phyloP scores from a whole-genome alignment of 2,329 filamentous ascomycete species.

The Cryphonectria radicalis region DNA sequence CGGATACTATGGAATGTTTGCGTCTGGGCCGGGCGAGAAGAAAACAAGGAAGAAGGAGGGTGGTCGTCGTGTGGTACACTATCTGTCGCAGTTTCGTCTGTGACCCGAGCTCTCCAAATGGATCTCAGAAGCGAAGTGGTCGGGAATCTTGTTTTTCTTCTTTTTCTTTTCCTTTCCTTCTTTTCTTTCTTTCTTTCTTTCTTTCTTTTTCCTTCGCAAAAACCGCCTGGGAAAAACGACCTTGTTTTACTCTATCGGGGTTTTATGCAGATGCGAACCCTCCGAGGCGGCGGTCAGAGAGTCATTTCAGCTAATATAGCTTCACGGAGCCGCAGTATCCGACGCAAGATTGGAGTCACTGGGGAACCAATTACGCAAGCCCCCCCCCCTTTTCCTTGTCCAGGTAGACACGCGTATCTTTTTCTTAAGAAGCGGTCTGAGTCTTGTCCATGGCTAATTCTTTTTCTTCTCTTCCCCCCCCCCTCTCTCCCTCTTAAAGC shows the following conservation, averaged over 20 bases:
- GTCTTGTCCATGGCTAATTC: neutral
- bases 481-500: too few species aligned
- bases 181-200: too few species aligned
- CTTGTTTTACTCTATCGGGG: neutral
- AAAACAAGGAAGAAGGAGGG: too few species aligned
- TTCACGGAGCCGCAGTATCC: constrained; percentile 4
- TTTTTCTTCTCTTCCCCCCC: neutral
- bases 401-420: neutral
- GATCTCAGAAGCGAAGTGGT: neutral
- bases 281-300: constrained; percentile 5
- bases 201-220: too few species aligned
- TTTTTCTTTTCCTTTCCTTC: too few species aligned
- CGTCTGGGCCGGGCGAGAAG: too few species aligned
- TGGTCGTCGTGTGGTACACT: neutral
- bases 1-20: too few species aligned
- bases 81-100: neutral
- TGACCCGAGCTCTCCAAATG: neutral
- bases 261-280: neutral
- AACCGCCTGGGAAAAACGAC: neutral
- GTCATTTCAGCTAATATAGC: neutral
- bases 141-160: too few species aligned
- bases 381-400: neutral
- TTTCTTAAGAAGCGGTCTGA: constrained; percentile 2
- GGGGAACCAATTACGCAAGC: neutral
- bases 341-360: neutral